Evolutionary conservation across 2,329 filamentous ascomycete species (phyloP).

Genomic region (Tricladium varicosporioides): DNA sequence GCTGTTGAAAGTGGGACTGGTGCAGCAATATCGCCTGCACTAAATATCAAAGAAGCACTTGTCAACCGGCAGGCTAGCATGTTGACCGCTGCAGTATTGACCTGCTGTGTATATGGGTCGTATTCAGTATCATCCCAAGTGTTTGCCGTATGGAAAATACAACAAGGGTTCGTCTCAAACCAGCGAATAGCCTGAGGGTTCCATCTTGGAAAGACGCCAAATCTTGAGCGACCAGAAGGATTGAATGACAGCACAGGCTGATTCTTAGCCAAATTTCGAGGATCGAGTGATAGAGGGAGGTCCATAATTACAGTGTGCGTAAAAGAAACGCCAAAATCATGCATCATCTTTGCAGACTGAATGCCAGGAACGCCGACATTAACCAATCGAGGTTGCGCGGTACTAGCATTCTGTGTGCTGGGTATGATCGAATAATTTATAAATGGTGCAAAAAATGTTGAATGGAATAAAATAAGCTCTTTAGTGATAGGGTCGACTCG

Average conservation of each 20-base stretch:
- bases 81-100: slow-evolving; percentile 48
- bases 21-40: slow-evolving; percentile 58
- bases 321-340: slow-evolving; percentile 68
- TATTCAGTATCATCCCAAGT: slow-evolving; percentile 57
- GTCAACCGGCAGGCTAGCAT: slow-evolving; percentile 67
- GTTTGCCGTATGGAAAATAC: slow-evolving; percentile 72
- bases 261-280: slow-evolving; percentile 56
- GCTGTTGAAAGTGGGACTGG: slow-evolving; percentile 41
- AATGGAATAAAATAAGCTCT: slow-evolving; percentile 67
- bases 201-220: slow-evolving; percentile 65
- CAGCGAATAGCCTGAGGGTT: slow-evolving; percentile 56
- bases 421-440: slow-evolving; percentile 64
- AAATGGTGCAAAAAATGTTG: slow-evolving; percentile 62
- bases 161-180: slow-evolving; percentile 67
- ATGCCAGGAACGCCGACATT: slow-evolving; percentile 60
- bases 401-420: slow-evolving; percentile 32
- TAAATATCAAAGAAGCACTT: slow-evolving; percentile 62
- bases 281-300: slow-evolving; percentile 63
- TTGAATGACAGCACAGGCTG: slow-evolving; percentile 60
- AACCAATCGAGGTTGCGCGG: slow-evolving; percentile 35
- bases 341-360: slow-evolving; percentile 68
- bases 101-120: slow-evolving; percentile 18
- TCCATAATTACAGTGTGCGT: slow-evolving; percentile 67
- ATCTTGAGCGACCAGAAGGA: slow-evolving; percentile 54
- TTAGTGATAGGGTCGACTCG: slow-evolving; percentile 63